Evolutionary conservation across 1,284 basidiomycete species (phyloP).

Genomic region (Heterobasidion occidentale): DNA sequence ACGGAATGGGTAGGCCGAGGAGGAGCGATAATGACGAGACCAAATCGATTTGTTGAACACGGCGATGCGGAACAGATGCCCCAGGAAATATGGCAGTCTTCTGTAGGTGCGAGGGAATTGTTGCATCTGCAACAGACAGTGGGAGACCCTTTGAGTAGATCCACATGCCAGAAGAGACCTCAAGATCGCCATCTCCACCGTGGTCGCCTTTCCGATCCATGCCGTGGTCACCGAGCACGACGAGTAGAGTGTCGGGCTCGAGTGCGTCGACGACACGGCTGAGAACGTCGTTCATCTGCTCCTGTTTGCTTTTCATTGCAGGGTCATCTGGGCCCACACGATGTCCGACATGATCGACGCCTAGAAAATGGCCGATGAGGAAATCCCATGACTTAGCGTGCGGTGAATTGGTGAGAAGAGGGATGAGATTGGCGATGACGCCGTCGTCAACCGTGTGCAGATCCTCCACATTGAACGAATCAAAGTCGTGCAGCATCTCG

Average conservation of each 20-base stretch:
- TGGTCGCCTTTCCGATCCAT: conserved; percentile 97
- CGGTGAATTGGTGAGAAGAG: conserved; percentile 45
- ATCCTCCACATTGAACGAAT: conserved; percentile 99
- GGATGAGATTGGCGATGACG: conserved; percentile 79
- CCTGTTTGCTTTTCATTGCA: conserved; percentile 79
- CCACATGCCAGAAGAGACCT: conserved; percentile 87
- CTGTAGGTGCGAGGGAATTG: conserved; percentile 40
- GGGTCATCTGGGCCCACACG: conserved; percentile 86
- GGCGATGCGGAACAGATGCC: conserved; percentile 46
- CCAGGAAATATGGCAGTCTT: conserved; percentile 58
- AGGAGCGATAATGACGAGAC: conserved; percentile 88
- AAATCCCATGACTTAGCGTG: conserved; percentile 68
- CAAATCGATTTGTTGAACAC: conserved; percentile 91
- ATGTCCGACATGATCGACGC: conserved; percentile 96
- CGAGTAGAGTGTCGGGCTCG: conserved; percentile 81
- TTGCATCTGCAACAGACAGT: conserved; percentile 25
- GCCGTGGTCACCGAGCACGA: conserved; percentile 94
- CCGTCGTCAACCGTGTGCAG: conserved; percentile 93
- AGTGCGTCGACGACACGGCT: conserved; percentile 56
- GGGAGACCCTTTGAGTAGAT: conserved; percentile 72
- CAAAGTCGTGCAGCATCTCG: conserved; percentile 77
- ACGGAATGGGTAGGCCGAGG: conserved; percentile 90
- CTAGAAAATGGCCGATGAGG: conserved; percentile 91
- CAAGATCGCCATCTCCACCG: conserved; percentile 84
- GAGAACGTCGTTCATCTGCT: conserved; percentile 84